These are phyloP conservation scores for Myxozyma vanderwaltii DNA, from an alignment of 805 yeast species.

Conservation along the genomic window DNA sequence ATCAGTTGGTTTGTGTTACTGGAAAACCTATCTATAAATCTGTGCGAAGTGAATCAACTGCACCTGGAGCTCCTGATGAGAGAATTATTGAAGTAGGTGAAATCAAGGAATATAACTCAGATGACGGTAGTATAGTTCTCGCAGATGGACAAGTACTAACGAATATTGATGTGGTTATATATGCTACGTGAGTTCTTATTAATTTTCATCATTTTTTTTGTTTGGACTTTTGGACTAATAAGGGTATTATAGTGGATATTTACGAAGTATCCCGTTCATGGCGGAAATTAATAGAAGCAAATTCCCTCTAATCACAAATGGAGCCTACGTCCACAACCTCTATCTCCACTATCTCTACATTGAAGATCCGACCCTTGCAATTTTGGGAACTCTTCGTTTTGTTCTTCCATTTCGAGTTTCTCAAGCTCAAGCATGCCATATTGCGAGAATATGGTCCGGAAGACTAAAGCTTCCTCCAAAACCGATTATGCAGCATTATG, in stretches of 20 bases:
- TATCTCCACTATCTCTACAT: conserved; percentile 63
- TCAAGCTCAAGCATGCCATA: conserved; percentile 54
- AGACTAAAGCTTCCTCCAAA: conserved; percentile 53
- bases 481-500: conserved; percentile 52
- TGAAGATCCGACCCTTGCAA: conserved; percentile 63
- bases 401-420: conserved; percentile 65
- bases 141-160: conserved; percentile 51
- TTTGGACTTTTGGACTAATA: background rate
- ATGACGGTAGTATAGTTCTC: conserved; percentile 48
- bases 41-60: conserved; percentile 47
- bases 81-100: conserved; percentile 50
- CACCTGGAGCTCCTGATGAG: conserved; percentile 35
- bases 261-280: conserved; percentile 65
- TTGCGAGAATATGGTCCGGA: conserved; percentile 64
- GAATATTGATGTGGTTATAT: conserved; percentile 60
- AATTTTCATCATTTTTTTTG: too few species aligned
- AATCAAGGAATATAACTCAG: conserved; percentile 46
- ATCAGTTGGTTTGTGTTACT: conserved; percentile 55
- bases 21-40: conserved; percentile 52
- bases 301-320: conserved; percentile 49
- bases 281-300: conserved; percentile 38
- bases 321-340: conserved; percentile 53
- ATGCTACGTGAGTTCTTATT: conserved; percentile 53
- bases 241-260: conserved; percentile 52
- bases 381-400: conserved; percentile 63